Percentiles rank a stretch among this genome's conserved stretches.
Evolutionary conservation across 176 grass and related monocot species (phyloP).

Genomic region (Pontederia crassipes): DNA sequence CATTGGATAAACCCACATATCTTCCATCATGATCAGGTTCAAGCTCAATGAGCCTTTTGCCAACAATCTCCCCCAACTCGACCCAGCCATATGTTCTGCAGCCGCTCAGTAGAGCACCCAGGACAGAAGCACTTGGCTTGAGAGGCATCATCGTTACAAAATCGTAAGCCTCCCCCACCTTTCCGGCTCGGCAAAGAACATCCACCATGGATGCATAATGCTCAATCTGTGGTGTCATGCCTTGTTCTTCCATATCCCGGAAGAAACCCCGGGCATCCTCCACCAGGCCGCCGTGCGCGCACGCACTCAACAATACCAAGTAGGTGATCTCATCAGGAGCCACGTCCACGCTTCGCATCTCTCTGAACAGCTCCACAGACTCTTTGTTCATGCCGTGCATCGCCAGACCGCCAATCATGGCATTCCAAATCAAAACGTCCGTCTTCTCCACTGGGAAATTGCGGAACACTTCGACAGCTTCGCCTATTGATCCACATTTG

Average conservation of each 20-base stretch:
- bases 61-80: slow-evolving; percentile 47
- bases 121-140: slow-evolving; percentile 41
- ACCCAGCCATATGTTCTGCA: slow-evolving; percentile 55
- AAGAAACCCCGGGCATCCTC: slow-evolving; percentile 51
- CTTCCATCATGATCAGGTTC: slow-evolving; percentile 55
- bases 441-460: slow-evolving; percentile 21
- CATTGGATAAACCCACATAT: slow-evolving; percentile 63
- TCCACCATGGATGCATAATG: slow-evolving; percentile 64
- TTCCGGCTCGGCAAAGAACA: slow-evolving; percentile 54
- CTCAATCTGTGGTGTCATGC: slow-evolving; percentile 39
- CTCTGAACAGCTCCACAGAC: slow-evolving; percentile 32
- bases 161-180: slow-evolving; percentile 41
- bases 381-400: slow-evolving; percentile 44
- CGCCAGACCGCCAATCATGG: slow-evolving; percentile 41
- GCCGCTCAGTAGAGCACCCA: slow-evolving; percentile 47
- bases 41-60: slow-evolving; percentile 51
- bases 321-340: slow-evolving; percentile 57
- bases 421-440: slow-evolving; percentile 64
- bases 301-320: slow-evolving; percentile 35
- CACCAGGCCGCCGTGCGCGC: slow-evolving; percentile 53
- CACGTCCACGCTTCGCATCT: slow-evolving; percentile 33
- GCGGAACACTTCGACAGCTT: slow-evolving; percentile 40
- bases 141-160: slow-evolving; percentile 43
- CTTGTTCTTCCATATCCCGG: slow-evolving; percentile 33
- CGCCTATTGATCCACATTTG: slow-evolving; percentile 43